Conservation (phyloP, 2,329 filamentous ascomycete genomes). For the Nemania abortiva region DNA sequence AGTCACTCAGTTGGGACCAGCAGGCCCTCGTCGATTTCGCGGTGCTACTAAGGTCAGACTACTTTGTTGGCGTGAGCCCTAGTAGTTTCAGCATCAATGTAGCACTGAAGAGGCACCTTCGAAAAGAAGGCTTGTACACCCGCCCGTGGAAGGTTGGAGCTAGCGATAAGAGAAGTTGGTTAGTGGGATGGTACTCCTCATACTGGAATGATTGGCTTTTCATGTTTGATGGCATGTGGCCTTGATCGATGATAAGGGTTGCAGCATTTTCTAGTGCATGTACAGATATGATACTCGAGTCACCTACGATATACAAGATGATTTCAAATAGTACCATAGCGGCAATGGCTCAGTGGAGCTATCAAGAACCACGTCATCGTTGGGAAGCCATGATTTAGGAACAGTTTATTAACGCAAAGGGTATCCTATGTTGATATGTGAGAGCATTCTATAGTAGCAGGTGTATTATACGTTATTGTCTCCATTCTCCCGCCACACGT, state of each 20-base stretch:
- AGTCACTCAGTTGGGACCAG: slow-evolving; percentile 57
- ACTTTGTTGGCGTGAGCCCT: slow-evolving; percentile 60
- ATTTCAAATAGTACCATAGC: not conserved
- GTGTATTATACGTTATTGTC: slow-evolving; percentile 42
- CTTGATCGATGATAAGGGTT: slow-evolving; percentile 39
- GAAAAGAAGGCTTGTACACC: slow-evolving; percentile 54
- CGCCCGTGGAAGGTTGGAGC: slow-evolving; percentile 57
- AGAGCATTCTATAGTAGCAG: slow-evolving; percentile 16
- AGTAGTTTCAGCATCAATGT: slow-evolving; percentile 63
- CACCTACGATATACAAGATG: not conserved
- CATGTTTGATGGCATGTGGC: slow-evolving; percentile 61
- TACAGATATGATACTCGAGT: slow-evolving; percentile 7
- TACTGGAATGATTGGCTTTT: slow-evolving; percentile 64
- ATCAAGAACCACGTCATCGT: not conserved
- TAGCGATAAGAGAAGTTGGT: slow-evolving; percentile 57
- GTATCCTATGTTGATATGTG: slow-evolving; percentile 32
- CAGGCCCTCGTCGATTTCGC: slow-evolving; percentile 58
- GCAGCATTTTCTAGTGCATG: not conserved
- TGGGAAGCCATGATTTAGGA: not conserved
- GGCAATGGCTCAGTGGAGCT: not conserved
- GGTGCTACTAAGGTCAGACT: slow-evolving; percentile 54
- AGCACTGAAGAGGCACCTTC: slow-evolving; percentile 59
- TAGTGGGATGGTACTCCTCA: slow-evolving; percentile 57
- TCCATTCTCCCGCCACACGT: slow-evolving; percentile 48
- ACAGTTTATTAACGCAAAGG: slow-evolving; percentile 10